Percentiles rank a stretch among this genome's conserved stretches.
phyloP scores from a whole-genome alignment of 257 asterid genomes.

The Parsonsia alboflavescens region DNA sequence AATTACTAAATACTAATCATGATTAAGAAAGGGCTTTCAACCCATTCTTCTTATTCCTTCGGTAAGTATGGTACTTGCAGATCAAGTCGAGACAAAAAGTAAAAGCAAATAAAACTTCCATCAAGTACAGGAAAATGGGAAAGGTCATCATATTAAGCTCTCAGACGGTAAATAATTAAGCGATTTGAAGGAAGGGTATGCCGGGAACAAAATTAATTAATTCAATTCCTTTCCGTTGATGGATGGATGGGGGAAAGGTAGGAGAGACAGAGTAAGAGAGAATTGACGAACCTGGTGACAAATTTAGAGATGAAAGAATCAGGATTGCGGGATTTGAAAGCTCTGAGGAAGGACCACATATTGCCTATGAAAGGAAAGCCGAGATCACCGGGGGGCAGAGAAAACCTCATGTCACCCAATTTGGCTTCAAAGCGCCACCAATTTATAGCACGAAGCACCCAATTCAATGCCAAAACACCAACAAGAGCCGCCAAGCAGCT shows the following conservation, averaged over 20 bases:
- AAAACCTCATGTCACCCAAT: conserved; percentile 41
- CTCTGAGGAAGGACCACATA: conserved; percentile 82
- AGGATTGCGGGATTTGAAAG: conserved; percentile 59
- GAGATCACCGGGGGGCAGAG: conserved; percentile 79
- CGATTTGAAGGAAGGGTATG: too few species aligned
- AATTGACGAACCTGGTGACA: conserved; percentile 43
- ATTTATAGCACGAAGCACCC: conserved; percentile 40
- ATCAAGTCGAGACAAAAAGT: too few species aligned
- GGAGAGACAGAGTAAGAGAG: conserved; percentile 2
- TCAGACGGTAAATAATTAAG: too few species aligned
- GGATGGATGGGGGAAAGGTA: too few species aligned
- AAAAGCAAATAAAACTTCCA: too few species aligned
- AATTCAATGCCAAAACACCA: conserved; percentile 23
- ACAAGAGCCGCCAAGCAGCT: conserved; percentile 14
- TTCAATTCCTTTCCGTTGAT: too few species aligned
- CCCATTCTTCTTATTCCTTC: too few species aligned
- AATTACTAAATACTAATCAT: too few species aligned
- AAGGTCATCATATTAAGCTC: neutral
- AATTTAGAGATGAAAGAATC: conserved; percentile 59
- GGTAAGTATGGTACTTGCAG: too few species aligned
- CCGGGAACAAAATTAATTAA: too few species aligned
- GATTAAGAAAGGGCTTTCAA: too few species aligned
- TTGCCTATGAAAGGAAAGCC: conserved; percentile 88
- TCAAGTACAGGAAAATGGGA: neutral
- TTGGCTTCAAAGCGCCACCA: conserved; percentile 48